phyloP scores from a whole-genome alignment of 192 early-diverging fungal species.

The Coemansia sp. region DNA sequence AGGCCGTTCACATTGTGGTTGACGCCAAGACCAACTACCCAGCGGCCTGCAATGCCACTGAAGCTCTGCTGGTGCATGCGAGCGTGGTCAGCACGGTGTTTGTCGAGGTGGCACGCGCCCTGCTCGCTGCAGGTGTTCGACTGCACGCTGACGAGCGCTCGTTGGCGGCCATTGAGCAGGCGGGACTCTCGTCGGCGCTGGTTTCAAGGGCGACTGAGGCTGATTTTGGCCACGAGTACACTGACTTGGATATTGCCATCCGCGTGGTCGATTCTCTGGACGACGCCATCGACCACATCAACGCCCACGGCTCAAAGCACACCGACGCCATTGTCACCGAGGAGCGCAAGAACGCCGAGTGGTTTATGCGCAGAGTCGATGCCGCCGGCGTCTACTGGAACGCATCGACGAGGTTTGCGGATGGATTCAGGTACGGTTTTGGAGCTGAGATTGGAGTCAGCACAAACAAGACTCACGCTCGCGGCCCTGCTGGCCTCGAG shows the following conservation, averaged over 20 bases:
- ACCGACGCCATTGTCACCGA: slow-evolving; percentile 96
- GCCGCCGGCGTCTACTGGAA: slow-evolving; percentile 99
- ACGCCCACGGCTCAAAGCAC: slow-evolving; percentile 91
- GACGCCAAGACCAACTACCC: slow-evolving; percentile 96
- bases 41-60: slow-evolving; percentile 94
- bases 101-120: slow-evolving; percentile 59
- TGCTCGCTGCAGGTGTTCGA: slow-evolving; percentile 64
- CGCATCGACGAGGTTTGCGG: slow-evolving; percentile 93
- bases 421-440: slow-evolving; percentile 99
- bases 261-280: slow-evolving; percentile 72
- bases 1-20: slow-evolving; percentile 78
- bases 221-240: slow-evolving; percentile 92
- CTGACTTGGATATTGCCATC: slow-evolving; percentile 85
- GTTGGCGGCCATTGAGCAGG: slow-evolving; percentile 36
- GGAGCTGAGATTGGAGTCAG: slow-evolving; percentile 97
- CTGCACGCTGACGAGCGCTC: slow-evolving; percentile 65
- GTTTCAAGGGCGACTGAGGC: slow-evolving; percentile 32
- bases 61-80: slow-evolving; percentile 88
- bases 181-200: slow-evolving; percentile 13
- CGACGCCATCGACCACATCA: slow-evolving; percentile 91
- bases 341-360: slow-evolving; percentile 66
- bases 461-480: slow-evolving; percentile 99
- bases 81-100: slow-evolving; percentile 52
- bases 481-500: slow-evolving; percentile 97
- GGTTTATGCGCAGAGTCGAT: slow-evolving; percentile 92